Percentiles rank a stretch among this genome's conserved stretches.
phyloP scores from a whole-genome alignment of 441 rosid genomes.

The Hura crepitans region DNA sequence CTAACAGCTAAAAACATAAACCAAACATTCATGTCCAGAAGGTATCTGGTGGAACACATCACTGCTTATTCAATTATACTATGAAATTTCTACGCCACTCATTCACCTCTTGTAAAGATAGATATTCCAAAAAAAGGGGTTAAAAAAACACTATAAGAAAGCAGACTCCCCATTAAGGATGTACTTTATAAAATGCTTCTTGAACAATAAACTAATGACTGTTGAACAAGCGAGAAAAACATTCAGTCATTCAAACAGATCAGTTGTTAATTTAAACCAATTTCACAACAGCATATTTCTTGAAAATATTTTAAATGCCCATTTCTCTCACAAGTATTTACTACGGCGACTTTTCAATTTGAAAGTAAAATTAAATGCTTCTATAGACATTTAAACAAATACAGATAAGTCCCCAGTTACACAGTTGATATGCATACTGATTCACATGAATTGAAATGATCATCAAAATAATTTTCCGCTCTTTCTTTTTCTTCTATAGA shows the following conservation, averaged over 20 bases:
- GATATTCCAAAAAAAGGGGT: not conserved
- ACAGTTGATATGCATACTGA: not conserved
- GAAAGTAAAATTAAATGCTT: not conserved
- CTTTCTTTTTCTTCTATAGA: not conserved
- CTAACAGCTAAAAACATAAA: slow-evolving; percentile 1
- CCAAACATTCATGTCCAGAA: not conserved
- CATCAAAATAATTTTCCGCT: not conserved
- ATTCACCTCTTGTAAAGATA: slow-evolving; percentile 5
- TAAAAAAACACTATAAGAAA: not conserved
- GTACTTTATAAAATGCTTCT: not conserved
- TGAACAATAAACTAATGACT: not conserved
- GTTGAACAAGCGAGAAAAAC: not conserved
- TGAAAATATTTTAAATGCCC: not conserved
- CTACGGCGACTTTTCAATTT: not conserved
- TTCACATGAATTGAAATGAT: not conserved
- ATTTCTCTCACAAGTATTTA: not conserved
- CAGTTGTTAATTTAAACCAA: not conserved
- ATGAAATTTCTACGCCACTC: not conserved
- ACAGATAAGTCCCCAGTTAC: not conserved
- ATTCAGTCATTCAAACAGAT: not conserved
- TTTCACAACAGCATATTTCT: not conserved
- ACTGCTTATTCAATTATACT: not conserved
- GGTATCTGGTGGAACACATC: not conserved
- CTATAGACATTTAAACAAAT: not conserved
- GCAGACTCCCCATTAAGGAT: not conserved